Evolutionary conservation across 2,329 filamentous ascomycete genomes (phyloP), one percentile per base, ranked within the genome.

Genomic region (Fonsecaea erecta): DNA sequence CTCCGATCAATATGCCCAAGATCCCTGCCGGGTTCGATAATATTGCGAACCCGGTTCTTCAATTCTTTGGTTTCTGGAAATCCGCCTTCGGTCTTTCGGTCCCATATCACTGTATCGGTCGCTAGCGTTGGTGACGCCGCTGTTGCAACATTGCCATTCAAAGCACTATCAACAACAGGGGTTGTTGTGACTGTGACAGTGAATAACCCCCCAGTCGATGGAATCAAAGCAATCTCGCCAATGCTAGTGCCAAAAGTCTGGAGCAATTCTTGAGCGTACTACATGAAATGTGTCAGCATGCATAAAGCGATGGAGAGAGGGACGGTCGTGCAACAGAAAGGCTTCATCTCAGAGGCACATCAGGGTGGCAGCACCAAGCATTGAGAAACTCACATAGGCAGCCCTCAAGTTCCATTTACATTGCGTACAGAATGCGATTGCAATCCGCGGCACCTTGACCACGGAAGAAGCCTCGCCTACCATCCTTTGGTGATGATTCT

Each of bases 21-120:
- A 74, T 94, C 85, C 67, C 90, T 84, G 0, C 81, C 82, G 0
- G 93, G 94, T 73, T 95, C 89, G 71, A 97, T 88, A 58, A 91
- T 83, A 79, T 97, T 91, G 64, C 94, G 83, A 4, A 97, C 87
- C 16, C 89, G 84, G 65, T 92, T 88, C 80, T 98, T 97, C 51
- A 97, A 84, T 71, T 94, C 89, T 78, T 97, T 97, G 1, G 91
- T 93, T 80, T 97, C 93, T 66, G 94, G 95, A 78, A 99, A 99
- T 0, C 95, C 93, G 32, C 91, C 91, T 74, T 97, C 89, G 2
- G 79, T 75, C 76, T 93, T 96, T 67, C 95, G 86, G 81, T 98
- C 92, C 95, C 95, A 99, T 34, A 98, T 81, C 2, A 90, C 74
- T 32, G 83, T 85, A 62, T 85, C 81, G 68, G 81, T 52, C 46